Evolutionary conservation across 768 basidiomycete genomes (phyloP).

Genomic region (Asterophora parasitica): DNA sequence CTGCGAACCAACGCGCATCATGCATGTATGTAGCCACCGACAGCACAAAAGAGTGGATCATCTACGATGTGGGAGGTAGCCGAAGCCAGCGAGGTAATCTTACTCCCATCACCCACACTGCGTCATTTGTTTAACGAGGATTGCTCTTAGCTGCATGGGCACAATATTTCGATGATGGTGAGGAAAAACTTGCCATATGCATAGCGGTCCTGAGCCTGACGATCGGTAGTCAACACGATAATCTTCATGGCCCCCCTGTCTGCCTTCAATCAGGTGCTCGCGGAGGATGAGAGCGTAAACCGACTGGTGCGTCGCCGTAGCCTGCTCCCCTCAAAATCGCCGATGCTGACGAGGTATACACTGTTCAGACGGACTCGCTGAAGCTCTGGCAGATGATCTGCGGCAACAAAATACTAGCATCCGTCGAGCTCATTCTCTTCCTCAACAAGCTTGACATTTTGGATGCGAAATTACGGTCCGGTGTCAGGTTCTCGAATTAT

Average conservation of each 20-base stretch:
- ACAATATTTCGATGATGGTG: conserved; percentile 66
- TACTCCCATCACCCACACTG: not conserved
- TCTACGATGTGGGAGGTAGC: conserved; percentile 66
- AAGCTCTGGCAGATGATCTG: conserved; percentile 58
- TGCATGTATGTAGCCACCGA: conserved; percentile 19
- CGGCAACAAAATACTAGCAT: conserved; percentile 48
- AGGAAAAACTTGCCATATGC: conserved; percentile 7
- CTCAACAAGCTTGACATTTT: conserved; percentile 63
- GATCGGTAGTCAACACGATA: conserved; percentile 47
- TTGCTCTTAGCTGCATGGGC: conserved; percentile 52
- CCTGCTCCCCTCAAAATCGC: not conserved
- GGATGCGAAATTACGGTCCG: conserved; percentile 45
- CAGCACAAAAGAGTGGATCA: conserved; percentile 47
- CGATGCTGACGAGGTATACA: not conserved
- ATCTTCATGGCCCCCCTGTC: conserved; percentile 66
- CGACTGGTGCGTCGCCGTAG: conserved; percentile 42
- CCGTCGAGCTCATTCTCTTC: conserved; percentile 54
- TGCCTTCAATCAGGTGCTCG: conserved; percentile 59
- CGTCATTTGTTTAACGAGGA: not conserved
- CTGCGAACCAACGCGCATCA: not conserved
- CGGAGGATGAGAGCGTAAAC: conserved; percentile 54
- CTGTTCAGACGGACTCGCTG: conserved; percentile 47
- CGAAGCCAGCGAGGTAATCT: conserved; percentile 47
- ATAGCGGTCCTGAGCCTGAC: conserved; percentile 1
- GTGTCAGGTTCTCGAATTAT: conserved; percentile 48